phyloP scores from a whole-genome alignment of 495 filamentous ascomycete species.

The Lasiosphaeria hispida region DNA sequence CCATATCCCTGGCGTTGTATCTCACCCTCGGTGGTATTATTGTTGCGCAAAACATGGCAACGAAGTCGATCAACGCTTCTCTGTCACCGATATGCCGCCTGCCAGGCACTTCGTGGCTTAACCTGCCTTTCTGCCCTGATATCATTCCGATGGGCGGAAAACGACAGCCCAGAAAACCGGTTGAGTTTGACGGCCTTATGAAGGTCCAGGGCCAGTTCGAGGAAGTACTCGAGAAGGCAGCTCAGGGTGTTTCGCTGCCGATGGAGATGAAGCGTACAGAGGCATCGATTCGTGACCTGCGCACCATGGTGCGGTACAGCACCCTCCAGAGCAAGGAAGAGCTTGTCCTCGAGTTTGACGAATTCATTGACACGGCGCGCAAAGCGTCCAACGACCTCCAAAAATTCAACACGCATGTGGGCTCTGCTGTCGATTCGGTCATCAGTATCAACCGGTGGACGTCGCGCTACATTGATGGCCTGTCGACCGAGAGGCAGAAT shows the following conservation, averaged over 20 bases:
- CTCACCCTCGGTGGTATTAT: slow-evolving; percentile 47
- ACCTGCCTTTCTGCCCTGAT: slow-evolving; percentile 59
- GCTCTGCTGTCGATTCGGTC: slow-evolving; percentile 65
- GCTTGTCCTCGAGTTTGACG: slow-evolving; percentile 63
- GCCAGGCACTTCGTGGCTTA: slow-evolving; percentile 56
- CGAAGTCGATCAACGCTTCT: slow-evolving; percentile 44
- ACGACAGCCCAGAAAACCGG: slow-evolving; percentile 18
- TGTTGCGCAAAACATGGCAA: slow-evolving; percentile 51
- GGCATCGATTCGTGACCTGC: slow-evolving; percentile 68
- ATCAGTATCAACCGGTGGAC: slow-evolving; percentile 61
- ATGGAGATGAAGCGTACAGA: slow-evolving; percentile 71
- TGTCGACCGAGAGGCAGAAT: slow-evolving; percentile 47
- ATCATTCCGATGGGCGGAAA: slow-evolving; percentile 14
- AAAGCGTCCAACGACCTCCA: slow-evolving; percentile 57
- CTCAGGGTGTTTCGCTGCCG: slow-evolving; percentile 57
- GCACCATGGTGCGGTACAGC: slow-evolving; percentile 57
- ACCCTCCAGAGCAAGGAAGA: slow-evolving; percentile 51
- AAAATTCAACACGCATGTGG: slow-evolving; percentile 66
- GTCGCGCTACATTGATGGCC: slow-evolving; percentile 60
- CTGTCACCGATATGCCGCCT: slow-evolving; percentile 65
- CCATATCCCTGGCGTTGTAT: slow-evolving; percentile 53
- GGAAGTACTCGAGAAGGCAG: slow-evolving; percentile 59
- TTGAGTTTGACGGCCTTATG: slow-evolving; percentile 68
- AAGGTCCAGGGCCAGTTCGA: slow-evolving; percentile 64
- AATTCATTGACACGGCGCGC: slow-evolving; percentile 60